These are phyloP conservation scores for Musa schizocarpa DNA, from an alignment of 176 grass and related monocot species.

Conservation along the genomic window DNA sequence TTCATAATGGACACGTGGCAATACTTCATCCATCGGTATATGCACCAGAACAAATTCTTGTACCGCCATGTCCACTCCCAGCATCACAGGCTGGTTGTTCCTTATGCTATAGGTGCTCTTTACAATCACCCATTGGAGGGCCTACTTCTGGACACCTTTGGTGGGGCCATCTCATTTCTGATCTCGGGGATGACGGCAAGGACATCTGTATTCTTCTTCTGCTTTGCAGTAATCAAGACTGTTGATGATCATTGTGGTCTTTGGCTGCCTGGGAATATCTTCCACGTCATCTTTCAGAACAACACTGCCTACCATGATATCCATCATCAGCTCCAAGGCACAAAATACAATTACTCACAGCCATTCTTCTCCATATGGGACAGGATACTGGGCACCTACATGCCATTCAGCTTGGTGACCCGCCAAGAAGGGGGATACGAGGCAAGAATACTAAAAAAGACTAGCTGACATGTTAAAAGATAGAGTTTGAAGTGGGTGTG, in stretches of 20 bases:
- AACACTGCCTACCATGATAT: constrained; percentile 13
- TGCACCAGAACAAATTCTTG: constrained; percentile 11
- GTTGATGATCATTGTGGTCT: constrained; percentile 3
- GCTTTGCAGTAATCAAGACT: constrained; percentile 9
- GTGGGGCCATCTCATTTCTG: constrained; percentile 4
- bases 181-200: constrained; percentile 5
- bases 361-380: constrained; percentile 6
- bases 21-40: constrained; percentile 8
- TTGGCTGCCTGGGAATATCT: constrained; percentile 7
- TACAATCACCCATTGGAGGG: constrained; percentile 13
- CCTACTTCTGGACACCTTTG: constrained; percentile 4
- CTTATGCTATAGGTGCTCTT: constrained; percentile 7
- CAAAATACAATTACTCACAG: constrained; percentile 8
- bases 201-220: constrained; percentile 4
- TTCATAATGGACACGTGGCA: constrained; percentile 10
- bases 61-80: constrained; percentile 2
- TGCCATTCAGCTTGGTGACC: background rate
- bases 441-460: constrained; percentile 5
- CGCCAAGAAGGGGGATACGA: constrained; percentile 3
- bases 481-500: background rate
- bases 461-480: background rate
- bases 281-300: constrained; percentile 6
- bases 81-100: constrained; percentile 3
- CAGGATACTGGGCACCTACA: constrained; percentile 1
- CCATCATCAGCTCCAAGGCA: constrained; percentile 12